Evolutionary conservation across 2,329 filamentous ascomycete genomes (phyloP), one percentile per base, ranked within the genome.

Genomic region (Helminthosporium solani): DNA sequence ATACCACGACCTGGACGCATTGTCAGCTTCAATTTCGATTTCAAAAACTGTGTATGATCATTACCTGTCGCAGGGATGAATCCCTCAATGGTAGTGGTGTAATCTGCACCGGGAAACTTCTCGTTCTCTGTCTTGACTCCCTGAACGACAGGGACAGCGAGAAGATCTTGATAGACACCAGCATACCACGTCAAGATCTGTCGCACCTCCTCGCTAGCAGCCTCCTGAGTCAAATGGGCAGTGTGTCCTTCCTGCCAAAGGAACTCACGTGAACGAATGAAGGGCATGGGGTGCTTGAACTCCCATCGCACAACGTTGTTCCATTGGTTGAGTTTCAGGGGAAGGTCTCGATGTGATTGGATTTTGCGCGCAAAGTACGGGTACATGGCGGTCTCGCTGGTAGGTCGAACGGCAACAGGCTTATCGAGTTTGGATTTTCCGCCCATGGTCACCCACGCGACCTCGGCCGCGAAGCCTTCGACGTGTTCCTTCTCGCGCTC

Each of bases 221-320:
- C 80, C 58, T 87, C 79, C 71, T 95, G 84, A 1, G 88, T 95
- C 63, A 97, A 73, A 72, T 96, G 91, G 34, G 94, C 94, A 25
- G 87, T 90, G 75, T 96, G 94, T 19, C 91, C 91, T 75, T 99
- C 94, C 72, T 99, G 94, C 94, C 94, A 99, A 56, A 97, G 75
- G 73, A 99, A 99, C 72, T 99, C 94, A 70, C 95, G 81, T 36
- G 92, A 92, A 61, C 63, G 61, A 47, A 99, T 80, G 77, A 97
- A 97, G 31, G 83, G 83, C 68, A 85, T 83, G 27, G 84, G 82
- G 42, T 66, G 90, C 78, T 97, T 97, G 69, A 95, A 95, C 74
- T 97, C 94, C 94, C 94, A 97, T 62, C 92, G 84, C 39, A 96
- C 86, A 20, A 89, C 86, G 12, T 87, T 95, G 80, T 96, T 96